These are phyloP conservation scores for Penicillium turbatum DNA, from an alignment of 495 filamentous ascomycete species.

Conservation along the genomic window DNA sequence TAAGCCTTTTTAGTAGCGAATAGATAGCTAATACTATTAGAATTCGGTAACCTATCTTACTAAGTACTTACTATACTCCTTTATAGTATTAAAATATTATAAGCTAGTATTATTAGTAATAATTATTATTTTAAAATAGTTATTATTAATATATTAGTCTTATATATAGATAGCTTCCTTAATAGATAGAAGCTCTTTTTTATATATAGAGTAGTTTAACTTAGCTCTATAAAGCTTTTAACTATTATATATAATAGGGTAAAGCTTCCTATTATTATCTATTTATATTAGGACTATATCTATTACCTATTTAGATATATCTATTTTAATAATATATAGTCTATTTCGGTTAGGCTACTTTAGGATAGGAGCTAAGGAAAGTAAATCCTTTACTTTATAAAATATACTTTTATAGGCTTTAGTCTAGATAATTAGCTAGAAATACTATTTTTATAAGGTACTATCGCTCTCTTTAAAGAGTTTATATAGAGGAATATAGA, in stretches of 20 bases:
- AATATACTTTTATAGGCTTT: neutral
- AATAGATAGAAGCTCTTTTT: neutral
- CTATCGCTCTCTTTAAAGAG: neutral
- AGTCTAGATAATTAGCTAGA: neutral
- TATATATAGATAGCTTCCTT: neutral
- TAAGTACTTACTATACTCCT: no score
- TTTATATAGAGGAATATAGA: neutral
- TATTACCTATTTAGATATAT: neutral
- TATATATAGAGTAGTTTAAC: neutral
- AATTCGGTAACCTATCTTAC: no score
- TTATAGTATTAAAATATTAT: no score
- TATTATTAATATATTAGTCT: neutral
- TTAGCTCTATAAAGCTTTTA: neutral
- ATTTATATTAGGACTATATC: neutral
- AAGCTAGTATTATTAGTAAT: no score
- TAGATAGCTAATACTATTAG: no score
- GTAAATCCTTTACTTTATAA: neutral
- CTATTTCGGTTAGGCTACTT: neutral
- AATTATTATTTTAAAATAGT: neutral
- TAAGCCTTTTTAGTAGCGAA: no score
- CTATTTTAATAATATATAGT: neutral
- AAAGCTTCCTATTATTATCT: neutral
- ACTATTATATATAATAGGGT: neutral
- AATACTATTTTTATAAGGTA: neutral
- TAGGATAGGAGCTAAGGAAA: neutral